A percentile compares a stretch with the other conserved stretches of the same genome.
phyloP scores from a whole-genome alignment of 1,284 basidiomycete genomes.

The Melampsora larici-populina region DNA sequence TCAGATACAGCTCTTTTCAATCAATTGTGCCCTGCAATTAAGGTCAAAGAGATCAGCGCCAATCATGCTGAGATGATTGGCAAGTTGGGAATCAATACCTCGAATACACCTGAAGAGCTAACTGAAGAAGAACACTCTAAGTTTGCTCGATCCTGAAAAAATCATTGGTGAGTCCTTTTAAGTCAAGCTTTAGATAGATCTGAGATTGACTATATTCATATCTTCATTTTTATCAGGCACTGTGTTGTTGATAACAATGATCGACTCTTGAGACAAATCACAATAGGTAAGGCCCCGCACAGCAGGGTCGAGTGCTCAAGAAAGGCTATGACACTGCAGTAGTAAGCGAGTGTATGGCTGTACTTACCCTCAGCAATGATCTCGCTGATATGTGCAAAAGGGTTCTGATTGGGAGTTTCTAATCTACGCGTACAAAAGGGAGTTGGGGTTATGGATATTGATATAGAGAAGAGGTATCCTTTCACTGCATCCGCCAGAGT shows the following conservation, averaged over 20 bases:
- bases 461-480: too few relatives aligned
- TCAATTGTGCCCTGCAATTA: slow-evolving; percentile 86
- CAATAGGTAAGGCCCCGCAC: slow-evolving; percentile 82
- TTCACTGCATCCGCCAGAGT: too few relatives aligned
- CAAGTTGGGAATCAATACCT: slow-evolving; percentile 88
- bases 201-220: background rate
- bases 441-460: too few relatives aligned
- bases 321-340: slow-evolving; percentile 96
- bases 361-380: slow-evolving; percentile 83
- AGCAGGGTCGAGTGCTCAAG: slow-evolving; percentile 81
- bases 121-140: slow-evolving; percentile 85
- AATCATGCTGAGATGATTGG: slow-evolving; percentile 89
- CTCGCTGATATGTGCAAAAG: slow-evolving; percentile 87
- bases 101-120: slow-evolving; percentile 71
- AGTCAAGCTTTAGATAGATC: too few relatives aligned
- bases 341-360: slow-evolving; percentile 97
- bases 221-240: slow-evolving; percentile 58
- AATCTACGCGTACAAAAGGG: too few relatives aligned
- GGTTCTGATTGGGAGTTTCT: background rate
- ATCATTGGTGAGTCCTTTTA: slow-evolving; percentile 67
- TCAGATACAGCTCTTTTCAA: slow-evolving; percentile 90
- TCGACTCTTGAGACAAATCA: slow-evolving; percentile 91
- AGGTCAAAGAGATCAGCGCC: slow-evolving; percentile 92
- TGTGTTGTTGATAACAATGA: slow-evolving; percentile 96
- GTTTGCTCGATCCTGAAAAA: slow-evolving; percentile 78